Evolutionary conservation across 2,329 filamentous ascomycete species (phyloP), one percentile per base, ranked within the genome.

Genomic region (Trichophyton schoenleinii): DNA sequence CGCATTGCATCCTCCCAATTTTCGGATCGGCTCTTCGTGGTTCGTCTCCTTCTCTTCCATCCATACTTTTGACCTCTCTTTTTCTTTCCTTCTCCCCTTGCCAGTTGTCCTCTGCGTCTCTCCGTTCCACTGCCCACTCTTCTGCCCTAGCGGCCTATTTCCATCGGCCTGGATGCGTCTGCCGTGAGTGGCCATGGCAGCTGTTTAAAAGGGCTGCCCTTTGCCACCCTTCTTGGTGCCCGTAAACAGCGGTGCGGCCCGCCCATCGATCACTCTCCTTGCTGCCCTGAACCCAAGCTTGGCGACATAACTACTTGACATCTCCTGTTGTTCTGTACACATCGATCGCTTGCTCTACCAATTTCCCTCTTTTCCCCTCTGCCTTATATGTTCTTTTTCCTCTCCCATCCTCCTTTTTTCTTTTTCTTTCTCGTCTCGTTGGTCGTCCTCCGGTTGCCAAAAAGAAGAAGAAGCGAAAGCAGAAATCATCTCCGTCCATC

Each of bases 1-100:
- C 44, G 41, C 58, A 46, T 36, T 25, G 41, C 42, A 41, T 59
- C 58, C 58, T 59, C 58, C 58, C 58, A 59, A 58, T 34, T 49
- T 59, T 59, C 22, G 4, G 36, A 31, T 59, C 42, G 28, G 15
- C 58, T 36, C 58, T 48, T 13, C 31, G 41, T 44, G 44, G 58
- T 49, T 44, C 41, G 36, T 49, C 46, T 28, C 31, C 25, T 15
- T 31, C 22, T 15, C 22, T 31, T 46, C 7, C 42, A 20, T 22
- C 44, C 20, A 25, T 49, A n/a, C 20, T 49, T 49, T 49, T 22
- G 22, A 31, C 55, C 36, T 44, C 36, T 58, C 13, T 38, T 38
- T 38, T 4, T 38, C 34, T 13, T 38, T 13, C 34, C 34, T 38
- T 38, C 34, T 42, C 13, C 36, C 41, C 41, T 18, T 44, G 41